Base-by-base conservation (phyloP, 345 rosid genomes). In the Hypericum androsaemum region DNA sequence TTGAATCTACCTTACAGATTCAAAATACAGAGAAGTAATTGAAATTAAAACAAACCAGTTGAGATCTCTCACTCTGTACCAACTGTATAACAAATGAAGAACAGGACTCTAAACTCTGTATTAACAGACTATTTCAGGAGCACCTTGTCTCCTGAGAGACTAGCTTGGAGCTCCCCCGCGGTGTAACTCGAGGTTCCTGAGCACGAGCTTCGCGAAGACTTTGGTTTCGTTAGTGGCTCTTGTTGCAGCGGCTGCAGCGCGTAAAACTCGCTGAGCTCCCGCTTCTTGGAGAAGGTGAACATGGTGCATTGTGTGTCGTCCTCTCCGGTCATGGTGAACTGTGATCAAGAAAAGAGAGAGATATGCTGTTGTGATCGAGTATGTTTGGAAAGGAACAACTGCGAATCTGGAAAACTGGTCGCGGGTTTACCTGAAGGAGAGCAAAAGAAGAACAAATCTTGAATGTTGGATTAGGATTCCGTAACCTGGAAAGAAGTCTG, bases 241-340 rank as follows among this genome's bases (percentile, higher is more conserved):
- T 15, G 74, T 58, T 7, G 75, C 64, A 0, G 78, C 72, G 1
- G 78, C 65, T 7, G 64, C 57, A 41, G 64, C 58, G 28, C 65
- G 67, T 41, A 70, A 47, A 12, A 60, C 43, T 48, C 75, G 60
- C 6, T 64, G 45, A 15, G 72, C 75, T 54, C 78, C 74, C 9
- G 58, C 57, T 46, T 52, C 48, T 43, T 60, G 72, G 57, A 74
- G 32, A 36, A 74, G 66, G 12, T 13, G 41, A 5, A 61, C 13
- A 35, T 70, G 78, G 37, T 66, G 78, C 43, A 39, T 12, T 12
- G 78, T 52, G 10, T 70, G 72, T 6, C 68, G 60, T 46, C 78
- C 78, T 32, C 75, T 32, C 75, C 75, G 0, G 70, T 74, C 61
- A 70, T 32, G 12, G 78, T 74, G 54, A 74, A 70, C 78, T 70